Evolutionary conservation across 2,329 filamentous ascomycete species (phyloP).

Genomic region (Diaporthe amygdali): DNA sequence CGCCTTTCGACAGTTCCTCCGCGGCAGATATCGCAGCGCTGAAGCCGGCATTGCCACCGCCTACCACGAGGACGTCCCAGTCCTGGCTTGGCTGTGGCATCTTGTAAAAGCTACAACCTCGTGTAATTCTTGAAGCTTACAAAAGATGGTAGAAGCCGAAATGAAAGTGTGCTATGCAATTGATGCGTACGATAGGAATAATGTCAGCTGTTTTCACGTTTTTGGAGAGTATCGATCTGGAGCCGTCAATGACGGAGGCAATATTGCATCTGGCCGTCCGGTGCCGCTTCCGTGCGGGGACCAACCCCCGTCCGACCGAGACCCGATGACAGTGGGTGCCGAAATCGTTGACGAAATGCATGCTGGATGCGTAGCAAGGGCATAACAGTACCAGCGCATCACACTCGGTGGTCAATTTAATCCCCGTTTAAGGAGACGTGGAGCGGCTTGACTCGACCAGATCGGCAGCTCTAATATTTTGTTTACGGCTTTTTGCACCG

Average conservation of each 20-base stretch:
- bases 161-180: not conserved
- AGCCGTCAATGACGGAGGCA: not conserved
- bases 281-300: constrained; percentile 5
- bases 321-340: not conserved
- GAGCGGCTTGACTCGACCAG: too few relatives aligned
- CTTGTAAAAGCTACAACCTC: not conserved
- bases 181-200: too few relatives aligned
- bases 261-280: not conserved
- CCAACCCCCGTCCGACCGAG: not conserved
- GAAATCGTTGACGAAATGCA: not conserved
- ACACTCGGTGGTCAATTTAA: too few relatives aligned
- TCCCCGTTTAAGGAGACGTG: too few relatives aligned
- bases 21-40: constrained; percentile 62
- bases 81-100: constrained; percentile 4
- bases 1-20: constrained; percentile 35
- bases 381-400: too few relatives aligned
- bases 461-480: too few relatives aligned
- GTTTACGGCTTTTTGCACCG: too few relatives aligned
- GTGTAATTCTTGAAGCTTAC: too few relatives aligned
- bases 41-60: constrained; percentile 70
- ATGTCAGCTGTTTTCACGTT: not conserved
- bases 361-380: too few relatives aligned
- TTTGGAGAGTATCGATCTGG: not conserved
- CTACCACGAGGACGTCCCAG: constrained; percentile 58
- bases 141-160: too few relatives aligned